Evolutionary conservation across 1,284 basidiomycete species (phyloP), one percentile per base, ranked within the genome.

Genomic region (Cryptococcus floricola): DNA sequence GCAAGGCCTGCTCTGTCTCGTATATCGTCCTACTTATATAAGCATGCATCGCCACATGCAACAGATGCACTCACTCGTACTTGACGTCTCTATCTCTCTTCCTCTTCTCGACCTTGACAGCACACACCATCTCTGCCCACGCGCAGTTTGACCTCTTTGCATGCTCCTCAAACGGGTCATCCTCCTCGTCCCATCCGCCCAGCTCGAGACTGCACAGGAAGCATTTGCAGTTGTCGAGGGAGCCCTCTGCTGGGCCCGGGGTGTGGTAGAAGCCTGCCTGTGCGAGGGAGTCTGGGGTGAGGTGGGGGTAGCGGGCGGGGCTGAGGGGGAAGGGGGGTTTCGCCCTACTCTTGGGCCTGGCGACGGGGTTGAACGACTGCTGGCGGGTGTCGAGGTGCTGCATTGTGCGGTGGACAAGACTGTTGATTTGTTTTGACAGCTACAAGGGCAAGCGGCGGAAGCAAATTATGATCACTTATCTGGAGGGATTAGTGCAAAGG

Each of bases 111-210:
- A 79, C 70, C 42, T 77, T 77, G 18, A 87, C 65, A 23, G 84
- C 83, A 74, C 90, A 92, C 46, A 88, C 80, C 31, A 87, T 81
- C 43, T 81, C 79, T 4, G 88, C 90, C 89, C 89, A 92, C 3
- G 83, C 80, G 72, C 89, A 92, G 9, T 74, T 80, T 82, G 87
- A 73, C 74, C 73, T 74, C 80, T 85, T 70, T 23, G 67, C 63
- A 66, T 93, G 90, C 46, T 91, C 85, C 43, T 83, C 80, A 63
- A 87, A 87, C 2, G 90, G 90, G 76, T 92, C 87, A 66, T 93
- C 91, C 2, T 83, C 79, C 43, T 80, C 79, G 51, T 86, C 86
- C 90, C 90, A 93, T 14, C 86, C 87, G 49, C 83, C 83, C 10
- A 93, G 80, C 59, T 85, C 80, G 66, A 90, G 87, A 47, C 80